Conservation (phyloP, 176 grass and related monocot genomes). For the Aegilops bicornis region DNA sequence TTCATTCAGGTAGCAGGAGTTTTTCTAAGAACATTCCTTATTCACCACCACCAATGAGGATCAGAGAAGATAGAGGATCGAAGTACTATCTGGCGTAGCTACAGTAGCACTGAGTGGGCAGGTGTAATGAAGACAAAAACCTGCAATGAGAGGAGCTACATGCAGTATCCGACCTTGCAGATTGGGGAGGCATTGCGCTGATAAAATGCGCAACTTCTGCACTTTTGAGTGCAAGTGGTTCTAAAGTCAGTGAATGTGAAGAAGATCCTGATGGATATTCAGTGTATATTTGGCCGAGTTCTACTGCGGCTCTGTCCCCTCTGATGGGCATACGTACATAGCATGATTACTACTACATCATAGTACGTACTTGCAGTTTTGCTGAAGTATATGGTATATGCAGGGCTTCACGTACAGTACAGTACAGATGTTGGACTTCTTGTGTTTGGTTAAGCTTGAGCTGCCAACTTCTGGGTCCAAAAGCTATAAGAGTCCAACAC, state of each 20-base stretch:
- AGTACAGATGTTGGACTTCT: background rate
- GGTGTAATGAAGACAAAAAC: background rate
- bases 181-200: background rate
- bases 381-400: background rate
- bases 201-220: background rate
- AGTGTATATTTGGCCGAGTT: background rate
- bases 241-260: background rate
- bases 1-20: background rate
- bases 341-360: background rate
- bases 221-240: background rate
- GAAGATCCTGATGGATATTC: background rate
- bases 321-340: background rate
- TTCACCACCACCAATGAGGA: background rate
- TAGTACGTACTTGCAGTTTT: constrained; percentile 4
- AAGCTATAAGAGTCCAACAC: no score
- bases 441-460: no score
- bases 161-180: constrained; percentile 12
- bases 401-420: background rate
- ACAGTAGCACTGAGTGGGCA: background rate
- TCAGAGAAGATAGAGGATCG: background rate
- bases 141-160: background rate
- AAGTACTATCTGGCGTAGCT: constrained; percentile 2
- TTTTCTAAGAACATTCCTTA: background rate
- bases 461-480: no score
- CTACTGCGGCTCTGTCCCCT: constrained; percentile 1